Base-by-base conservation (phyloP, 192 early-diverging fungal species). In the Allomyces macrogynus region DNA sequence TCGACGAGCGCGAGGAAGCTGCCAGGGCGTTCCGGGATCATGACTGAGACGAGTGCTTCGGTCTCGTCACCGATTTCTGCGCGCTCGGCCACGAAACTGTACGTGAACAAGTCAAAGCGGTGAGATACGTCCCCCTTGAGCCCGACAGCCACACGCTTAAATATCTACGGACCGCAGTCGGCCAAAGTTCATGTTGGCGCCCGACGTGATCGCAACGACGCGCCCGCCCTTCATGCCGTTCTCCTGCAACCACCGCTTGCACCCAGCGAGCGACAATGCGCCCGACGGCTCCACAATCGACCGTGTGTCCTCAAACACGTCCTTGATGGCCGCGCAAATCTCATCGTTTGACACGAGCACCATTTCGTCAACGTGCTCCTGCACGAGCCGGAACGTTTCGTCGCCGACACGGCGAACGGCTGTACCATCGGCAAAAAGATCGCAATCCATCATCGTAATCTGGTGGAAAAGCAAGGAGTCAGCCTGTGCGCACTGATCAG, bases 121-220 rank as follows among this genome's bases (percentile, higher is more conserved):
- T 40, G 32, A 40, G 32, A 8, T 8, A 7, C 0, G 32, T 40
- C 8, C 8, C 32, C 32, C 32, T 8, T 40, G 32, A 8, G 32
- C 32, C 32, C 7, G 32, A 40, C 32, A 40, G 32, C 26, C 7
- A 8, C 32, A 0, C 32, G 32, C 7, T 3, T 26, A 1, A 26
- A 4, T 7, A 7, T 8, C 3, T 40, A 40, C 32, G 32, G 96
- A 97, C 54, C 92, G 83, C n/a, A 99, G 78, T 1, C 93, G 86
- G 71, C 95, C 92, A 84, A 97, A 99, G 73, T 99, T 94, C 85
- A 97, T 95, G 77, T 99, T 99, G 49, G 96, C 96, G 18, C 96
- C 96, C 18, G 86, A 89, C 26, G 86, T 81, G 63, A 95, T 78
- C 8, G 88, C 83, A 22, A 99, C 83, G 65, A 85, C 84, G 18